Conservation (phyloP, 495 filamentous ascomycete genomes). For the Oleoguttula mirabilis region DNA sequence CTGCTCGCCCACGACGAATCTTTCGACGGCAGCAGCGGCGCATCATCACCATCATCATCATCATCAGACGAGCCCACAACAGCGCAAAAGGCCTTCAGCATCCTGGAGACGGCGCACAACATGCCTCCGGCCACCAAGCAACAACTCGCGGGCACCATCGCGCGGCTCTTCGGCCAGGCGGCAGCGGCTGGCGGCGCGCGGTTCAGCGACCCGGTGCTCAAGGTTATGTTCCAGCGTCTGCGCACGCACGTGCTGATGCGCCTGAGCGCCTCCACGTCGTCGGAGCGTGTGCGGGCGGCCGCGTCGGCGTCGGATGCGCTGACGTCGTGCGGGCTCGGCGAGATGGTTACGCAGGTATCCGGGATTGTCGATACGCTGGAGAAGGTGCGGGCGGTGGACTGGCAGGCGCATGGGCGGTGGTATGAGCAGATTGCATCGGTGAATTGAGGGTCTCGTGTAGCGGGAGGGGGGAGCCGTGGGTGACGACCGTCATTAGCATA, state of each 20-base stretch:
- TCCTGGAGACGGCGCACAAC: slow-evolving; percentile 64
- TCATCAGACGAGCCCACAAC: slow-evolving; percentile 34
- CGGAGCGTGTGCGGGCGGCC: slow-evolving; percentile 68
- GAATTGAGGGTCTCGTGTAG: too few species aligned
- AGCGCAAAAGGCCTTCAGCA: slow-evolving; percentile 44
- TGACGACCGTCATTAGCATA: too few species aligned
- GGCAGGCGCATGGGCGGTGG: slow-evolving; percentile 62
- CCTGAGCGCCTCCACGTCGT: slow-evolving; percentile 61
- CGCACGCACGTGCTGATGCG: slow-evolving; percentile 64
- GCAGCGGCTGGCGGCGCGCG: slow-evolving; percentile 27
- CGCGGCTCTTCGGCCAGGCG: slow-evolving; percentile 42
- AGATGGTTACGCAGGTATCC: slow-evolving; percentile 79
- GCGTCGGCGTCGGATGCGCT: slow-evolving; percentile 74
- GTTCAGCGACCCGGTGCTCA: slow-evolving; percentile 66
- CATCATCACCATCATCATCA: slow-evolving; percentile 32
- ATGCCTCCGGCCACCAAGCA: slow-evolving; percentile 58
- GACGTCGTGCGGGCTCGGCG: slow-evolving; percentile 65
- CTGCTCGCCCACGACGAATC: slow-evolving; percentile 27
- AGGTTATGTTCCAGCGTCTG: slow-evolving; percentile 64
- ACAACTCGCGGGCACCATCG: slow-evolving; percentile 42
- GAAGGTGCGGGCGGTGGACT: slow-evolving; percentile 65
- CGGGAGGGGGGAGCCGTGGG: too few species aligned
- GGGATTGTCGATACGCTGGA: slow-evolving; percentile 68
- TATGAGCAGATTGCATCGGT: slow-evolving; percentile 80
- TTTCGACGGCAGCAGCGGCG: slow-evolving; percentile 1